Evolutionary conservation across 768 basidiomycete genomes (phyloP).

Genomic region (Tricholomella constricta): DNA sequence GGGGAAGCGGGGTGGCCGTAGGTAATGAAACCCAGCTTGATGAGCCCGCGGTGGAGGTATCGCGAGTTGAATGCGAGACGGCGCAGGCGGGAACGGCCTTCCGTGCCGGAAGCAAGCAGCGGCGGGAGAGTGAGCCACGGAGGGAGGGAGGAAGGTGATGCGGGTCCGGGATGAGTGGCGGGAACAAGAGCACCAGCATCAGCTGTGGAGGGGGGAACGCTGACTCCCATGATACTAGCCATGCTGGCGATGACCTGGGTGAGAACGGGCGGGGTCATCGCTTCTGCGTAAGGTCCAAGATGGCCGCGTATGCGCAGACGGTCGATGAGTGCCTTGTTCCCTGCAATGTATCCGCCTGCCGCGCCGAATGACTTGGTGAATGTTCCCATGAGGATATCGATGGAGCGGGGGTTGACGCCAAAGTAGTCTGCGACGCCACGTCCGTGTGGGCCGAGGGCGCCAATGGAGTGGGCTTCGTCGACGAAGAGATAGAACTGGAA

Average conservation of each 20-base stretch:
- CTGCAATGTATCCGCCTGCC: constrained; percentile 93
- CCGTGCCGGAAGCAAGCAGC: constrained; percentile 74
- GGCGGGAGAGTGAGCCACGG: constrained; percentile 78
- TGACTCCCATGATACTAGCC: constrained; percentile 94
- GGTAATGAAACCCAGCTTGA: constrained; percentile 95
- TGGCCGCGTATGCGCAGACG: constrained; percentile 80
- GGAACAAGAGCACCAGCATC: constrained; percentile 35
- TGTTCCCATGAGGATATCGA: constrained; percentile 98
- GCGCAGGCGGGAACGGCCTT: constrained; percentile 80
- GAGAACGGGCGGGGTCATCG: constrained; percentile 88
- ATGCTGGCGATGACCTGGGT: constrained; percentile 91
- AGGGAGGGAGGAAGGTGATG: constrained; percentile 64
- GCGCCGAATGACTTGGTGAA: constrained; percentile 96
- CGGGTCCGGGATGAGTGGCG: constrained; percentile 66
- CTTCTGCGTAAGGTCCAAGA: constrained; percentile 84
- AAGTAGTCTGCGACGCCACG: constrained; percentile 97
- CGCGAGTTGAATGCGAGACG: constrained; percentile 94
- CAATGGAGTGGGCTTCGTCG: constrained; percentile 98
- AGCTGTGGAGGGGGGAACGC: constrained; percentile 33
- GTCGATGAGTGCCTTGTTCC: constrained; percentile 78
- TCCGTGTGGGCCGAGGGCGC: constrained; percentile 91
- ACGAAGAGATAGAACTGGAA: constrained; percentile 90
- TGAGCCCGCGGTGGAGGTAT: constrained; percentile 84
- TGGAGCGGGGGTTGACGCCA: constrained; percentile 70
- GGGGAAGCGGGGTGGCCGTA: constrained; percentile 92